Conservation (phyloP, 495 filamentous ascomycete genomes). For the Lasiosphaeriaceae sp. region DNA sequence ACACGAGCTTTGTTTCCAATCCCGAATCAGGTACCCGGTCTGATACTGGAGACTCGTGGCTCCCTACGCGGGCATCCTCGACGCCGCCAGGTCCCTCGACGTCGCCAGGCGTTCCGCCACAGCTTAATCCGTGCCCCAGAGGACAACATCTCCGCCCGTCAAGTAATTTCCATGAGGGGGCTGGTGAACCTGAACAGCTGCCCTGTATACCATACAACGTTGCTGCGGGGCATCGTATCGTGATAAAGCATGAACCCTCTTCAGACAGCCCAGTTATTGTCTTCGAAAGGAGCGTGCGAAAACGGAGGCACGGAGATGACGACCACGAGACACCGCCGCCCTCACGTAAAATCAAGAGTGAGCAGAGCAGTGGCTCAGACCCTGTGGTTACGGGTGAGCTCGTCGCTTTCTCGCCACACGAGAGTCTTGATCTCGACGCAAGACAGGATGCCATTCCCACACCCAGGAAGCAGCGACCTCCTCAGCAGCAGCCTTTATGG, state of each 20-base stretch:
- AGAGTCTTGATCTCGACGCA: conserved; percentile 74
- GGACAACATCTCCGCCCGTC: not conserved
- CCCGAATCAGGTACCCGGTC: conserved; percentile 1
- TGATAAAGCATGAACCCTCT: conserved; percentile 39
- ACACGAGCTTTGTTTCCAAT: conserved; percentile 12
- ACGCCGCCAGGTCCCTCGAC: not conserved
- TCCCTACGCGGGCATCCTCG: not conserved
- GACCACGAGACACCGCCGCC: conserved; percentile 4
- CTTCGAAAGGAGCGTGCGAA: conserved; percentile 39
- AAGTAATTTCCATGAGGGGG: conserved; percentile 3
- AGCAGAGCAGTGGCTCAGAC: conserved; percentile 29
- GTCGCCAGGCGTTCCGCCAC: not conserved
- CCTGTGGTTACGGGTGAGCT: conserved; percentile 32
- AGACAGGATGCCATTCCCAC: conserved; percentile 55
- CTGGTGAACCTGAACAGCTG: conserved; percentile 16
- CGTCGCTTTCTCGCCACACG: conserved; percentile 33
- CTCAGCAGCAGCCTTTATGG: not conserved
- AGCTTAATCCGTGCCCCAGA: not conserved
- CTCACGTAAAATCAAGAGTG: conserved; percentile 30
- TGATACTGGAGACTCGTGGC: not conserved
- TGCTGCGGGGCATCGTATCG: conserved; percentile 3
- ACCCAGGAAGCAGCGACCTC: conserved; percentile 49
- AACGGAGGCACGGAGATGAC: conserved; percentile 32
- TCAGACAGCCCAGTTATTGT: conserved; percentile 44
- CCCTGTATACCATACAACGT: conserved; percentile 19